Evolutionary conservation across 352 stramenopile species (phyloP).

Genomic region (Phytophthora vignae): DNA sequence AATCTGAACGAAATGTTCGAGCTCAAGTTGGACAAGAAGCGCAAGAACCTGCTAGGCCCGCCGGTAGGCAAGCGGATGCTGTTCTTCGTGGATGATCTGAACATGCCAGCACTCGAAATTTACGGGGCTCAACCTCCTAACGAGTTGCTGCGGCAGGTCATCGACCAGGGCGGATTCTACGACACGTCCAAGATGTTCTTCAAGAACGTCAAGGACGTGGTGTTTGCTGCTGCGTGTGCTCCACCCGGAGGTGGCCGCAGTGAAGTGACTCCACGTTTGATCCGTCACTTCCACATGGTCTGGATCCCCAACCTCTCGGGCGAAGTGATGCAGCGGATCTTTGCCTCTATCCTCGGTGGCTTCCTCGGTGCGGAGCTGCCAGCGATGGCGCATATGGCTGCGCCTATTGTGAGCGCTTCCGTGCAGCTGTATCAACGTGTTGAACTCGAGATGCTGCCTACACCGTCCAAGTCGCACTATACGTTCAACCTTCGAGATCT

Average conservation of each 20-base stretch:
- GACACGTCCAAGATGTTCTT: constrained; percentile 95
- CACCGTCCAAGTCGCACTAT: constrained; percentile 93
- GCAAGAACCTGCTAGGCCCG: constrained; percentile 82
- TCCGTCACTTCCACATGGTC: constrained; percentile 93
- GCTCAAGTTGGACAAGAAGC: constrained; percentile 84
- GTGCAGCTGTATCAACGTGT: constrained; percentile 91
- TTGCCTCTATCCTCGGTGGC: constrained; percentile 89
- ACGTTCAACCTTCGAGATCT: constrained; percentile 96
- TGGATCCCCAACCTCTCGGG: constrained; percentile 90
- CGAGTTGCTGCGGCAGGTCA: constrained; percentile 91
- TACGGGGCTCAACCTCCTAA: constrained; percentile 94
- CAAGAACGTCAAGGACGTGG: constrained; percentile 91
- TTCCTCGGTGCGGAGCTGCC: constrained; percentile 84
- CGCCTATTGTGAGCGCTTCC: constrained; percentile 87
- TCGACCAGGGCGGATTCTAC: constrained; percentile 92
- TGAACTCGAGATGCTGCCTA: constrained; percentile 91
- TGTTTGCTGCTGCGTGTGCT: constrained; percentile 86
- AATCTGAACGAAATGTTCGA: constrained; percentile 90
- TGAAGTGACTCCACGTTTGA: constrained; percentile 85
- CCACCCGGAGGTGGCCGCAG: constrained; percentile 88
- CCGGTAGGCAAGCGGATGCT: constrained; percentile 84
- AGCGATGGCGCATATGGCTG: constrained; percentile 72
- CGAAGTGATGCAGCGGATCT: constrained; percentile 91
- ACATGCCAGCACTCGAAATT: constrained; percentile 93
- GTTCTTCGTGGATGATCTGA: constrained; percentile 94